Evolutionary conservation across 192 early-diverging fungal genomes (phyloP), one percentile per base, ranked within the genome.

Genomic region (Coemansia guatemalensis): DNA sequence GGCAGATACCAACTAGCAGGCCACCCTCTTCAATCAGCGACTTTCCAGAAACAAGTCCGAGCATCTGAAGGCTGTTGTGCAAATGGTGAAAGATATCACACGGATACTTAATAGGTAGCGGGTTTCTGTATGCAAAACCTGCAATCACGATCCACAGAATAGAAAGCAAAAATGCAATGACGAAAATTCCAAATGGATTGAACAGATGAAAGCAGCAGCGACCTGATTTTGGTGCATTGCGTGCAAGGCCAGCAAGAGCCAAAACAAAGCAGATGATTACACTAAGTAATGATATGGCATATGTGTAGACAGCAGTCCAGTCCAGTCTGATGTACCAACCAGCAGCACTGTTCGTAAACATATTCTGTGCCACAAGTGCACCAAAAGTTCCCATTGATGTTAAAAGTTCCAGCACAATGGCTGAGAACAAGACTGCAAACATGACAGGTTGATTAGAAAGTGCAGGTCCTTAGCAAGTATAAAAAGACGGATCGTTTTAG

Each of bases 371-470:
- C 25, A 69, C 68, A 14, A 79, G 67, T 0, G 71, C 67, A 2
- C 67, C 76, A 62, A 79, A 73, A 2, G 71, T 69, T 20, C 76
- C 76, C 64, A 79, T 79, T 17, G 76, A 79, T 4, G 71, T 67
- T 11, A 79, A 53, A 17, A 79, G 61, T 64, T 79, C 59, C 9
- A 79, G 56, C 0, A 79, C 63, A 55, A 78, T 58, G 1, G 62
- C 65, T 8, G 59, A 21, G 49, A 71, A 78, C 14, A 78, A 24
- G 25, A 71, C 6, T 2, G 66, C 61, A 67, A 78, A 78, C 69
- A 78, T 71, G 20, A 17, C 8, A 8, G 8, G 30, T 54, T 35
- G 17, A 20, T 32, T 27, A 3, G 7, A 21, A 3, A 32, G n/a
- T n/a, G n/a, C n/a, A n/a, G n/a, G n/a, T n/a, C n/a, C 4, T 14